These are phyloP conservation scores for Apiospora hydei DNA, from an alignment of 2,329 filamentous ascomycete genomes.

Conservation along the genomic window DNA sequence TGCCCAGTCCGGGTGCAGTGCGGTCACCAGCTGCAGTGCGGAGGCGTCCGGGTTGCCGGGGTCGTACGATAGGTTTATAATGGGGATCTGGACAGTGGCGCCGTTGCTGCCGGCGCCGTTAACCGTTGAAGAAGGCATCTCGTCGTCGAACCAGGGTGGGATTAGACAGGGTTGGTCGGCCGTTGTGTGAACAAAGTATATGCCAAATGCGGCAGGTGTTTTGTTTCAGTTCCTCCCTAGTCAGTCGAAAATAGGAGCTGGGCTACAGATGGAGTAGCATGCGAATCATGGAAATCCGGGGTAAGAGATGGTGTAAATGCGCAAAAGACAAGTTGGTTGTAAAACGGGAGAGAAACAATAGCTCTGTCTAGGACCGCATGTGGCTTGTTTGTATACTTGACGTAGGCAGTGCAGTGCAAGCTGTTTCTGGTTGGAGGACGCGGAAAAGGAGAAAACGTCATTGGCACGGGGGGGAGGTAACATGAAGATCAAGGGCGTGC, in stretches of 20 bases:
- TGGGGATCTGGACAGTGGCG: slow-evolving; percentile 33
- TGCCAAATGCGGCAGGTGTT: slow-evolving; percentile 17
- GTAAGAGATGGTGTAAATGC: not conserved
- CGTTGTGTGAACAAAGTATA: not conserved
- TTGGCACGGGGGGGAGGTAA: slow-evolving; percentile 6
- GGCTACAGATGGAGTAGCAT: not conserved
- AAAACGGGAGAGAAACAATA: not conserved
- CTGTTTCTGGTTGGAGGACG: slow-evolving; percentile 6
- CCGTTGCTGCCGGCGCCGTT: not conserved
- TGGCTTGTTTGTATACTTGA: not conserved
- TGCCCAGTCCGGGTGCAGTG: slow-evolving; percentile 85
- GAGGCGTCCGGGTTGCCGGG: slow-evolving; percentile 79
- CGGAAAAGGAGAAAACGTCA: slow-evolving; percentile 20
- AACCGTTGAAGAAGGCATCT: not conserved
- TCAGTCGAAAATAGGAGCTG: not conserved
- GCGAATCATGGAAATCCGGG: not conserved
- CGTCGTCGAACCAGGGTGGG: not conserved
- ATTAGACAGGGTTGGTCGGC: not conserved
- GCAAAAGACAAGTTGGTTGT: not conserved
- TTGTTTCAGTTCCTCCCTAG: slow-evolving; percentile 2
- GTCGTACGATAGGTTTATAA: slow-evolving; percentile 81
- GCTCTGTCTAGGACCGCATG: not conserved
- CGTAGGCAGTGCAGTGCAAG: not conserved
- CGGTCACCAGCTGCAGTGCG: slow-evolving; percentile 78
- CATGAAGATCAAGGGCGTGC: slow-evolving; percentile 9